phyloP scores from a whole-genome alignment of 306 rosid species.

The Biancaea sappan region DNA sequence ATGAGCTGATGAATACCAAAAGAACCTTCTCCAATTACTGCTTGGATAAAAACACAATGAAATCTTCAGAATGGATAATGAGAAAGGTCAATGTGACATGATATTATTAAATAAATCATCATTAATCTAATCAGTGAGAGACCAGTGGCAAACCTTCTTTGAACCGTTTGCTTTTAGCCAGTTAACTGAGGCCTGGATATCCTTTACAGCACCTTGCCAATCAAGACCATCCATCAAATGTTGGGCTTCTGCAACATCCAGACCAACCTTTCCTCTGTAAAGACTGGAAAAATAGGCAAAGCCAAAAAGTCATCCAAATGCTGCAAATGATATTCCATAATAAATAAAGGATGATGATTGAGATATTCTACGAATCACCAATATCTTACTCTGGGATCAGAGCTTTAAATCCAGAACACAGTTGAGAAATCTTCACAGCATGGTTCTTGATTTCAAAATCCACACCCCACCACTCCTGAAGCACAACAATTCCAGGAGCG shows the following conservation, averaged over 20 bases:
- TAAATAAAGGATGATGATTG: background rate
- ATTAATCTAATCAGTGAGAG: background rate
- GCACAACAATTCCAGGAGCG: slow-evolving; percentile 88
- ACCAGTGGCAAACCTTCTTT: slow-evolving; percentile 56
- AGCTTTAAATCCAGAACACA: slow-evolving; percentile 76
- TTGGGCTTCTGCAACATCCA: slow-evolving; percentile 91
- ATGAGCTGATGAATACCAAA: slow-evolving; percentile 11
- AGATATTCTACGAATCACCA: background rate
- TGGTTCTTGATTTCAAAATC: slow-evolving; percentile 83
- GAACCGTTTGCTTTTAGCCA: slow-evolving; percentile 96
- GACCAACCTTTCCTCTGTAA: slow-evolving; percentile 81
- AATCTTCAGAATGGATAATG: background rate
- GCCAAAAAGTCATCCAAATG: slow-evolving; percentile 4
- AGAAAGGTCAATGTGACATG: background rate
- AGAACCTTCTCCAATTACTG: slow-evolving; percentile 8
- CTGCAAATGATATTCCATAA: slow-evolving; percentile 6
- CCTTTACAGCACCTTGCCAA: slow-evolving; percentile 97
- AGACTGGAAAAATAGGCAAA: slow-evolving; percentile 43
- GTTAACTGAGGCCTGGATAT: slow-evolving; percentile 74
- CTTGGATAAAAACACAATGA: slow-evolving; percentile 25
- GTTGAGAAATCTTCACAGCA: slow-evolving; percentile 71
- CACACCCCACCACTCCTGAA: slow-evolving; percentile 97
- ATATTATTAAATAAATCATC: background rate
- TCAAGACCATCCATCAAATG: slow-evolving; percentile 87
- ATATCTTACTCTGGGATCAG: slow-evolving; percentile 86